Conservation (phyloP, 2,329 filamentous ascomycete genomes). For the Pseudonectria buxi region DNA sequence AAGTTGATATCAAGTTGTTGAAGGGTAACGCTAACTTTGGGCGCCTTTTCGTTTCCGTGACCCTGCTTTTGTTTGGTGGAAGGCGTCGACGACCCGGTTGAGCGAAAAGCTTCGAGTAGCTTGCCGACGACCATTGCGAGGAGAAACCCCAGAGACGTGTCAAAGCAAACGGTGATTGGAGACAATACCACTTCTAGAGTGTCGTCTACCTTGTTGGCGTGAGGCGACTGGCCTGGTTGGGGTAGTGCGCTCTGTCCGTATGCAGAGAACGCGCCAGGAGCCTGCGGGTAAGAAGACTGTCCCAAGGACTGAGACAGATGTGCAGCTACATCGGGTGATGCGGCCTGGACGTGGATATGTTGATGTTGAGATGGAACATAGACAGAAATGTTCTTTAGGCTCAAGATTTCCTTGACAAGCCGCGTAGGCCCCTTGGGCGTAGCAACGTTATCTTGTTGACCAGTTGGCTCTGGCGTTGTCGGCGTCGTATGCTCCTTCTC, state of each 20-base stretch:
- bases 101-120: slow-evolving; percentile 39
- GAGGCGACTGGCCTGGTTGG: slow-evolving; percentile 2
- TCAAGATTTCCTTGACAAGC: slow-evolving; percentile 50
- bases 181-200: slow-evolving; percentile 44
- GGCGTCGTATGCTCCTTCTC: slow-evolving; percentile 10
- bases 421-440: slow-evolving; percentile 48
- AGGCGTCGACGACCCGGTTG: slow-evolving; percentile 7
- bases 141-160: slow-evolving; percentile 50
- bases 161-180: slow-evolving; percentile 46
- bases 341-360: slow-evolving; percentile 31
- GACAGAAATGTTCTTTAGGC: slow-evolving; percentile 43
- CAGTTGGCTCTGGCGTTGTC: slow-evolving; percentile 4
- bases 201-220: slow-evolving; percentile 10
- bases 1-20: slow-evolving; percentile 49
- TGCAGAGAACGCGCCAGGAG: slow-evolving; percentile 57
- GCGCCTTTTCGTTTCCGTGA: slow-evolving; percentile 12
- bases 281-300: slow-evolving; percentile 39
- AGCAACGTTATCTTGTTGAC: slow-evolving; percentile 33
- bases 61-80: slow-evolving; percentile 7
- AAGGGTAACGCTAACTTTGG: slow-evolving; percentile 38
- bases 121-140: slow-evolving; percentile 45
- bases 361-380: slow-evolving; percentile 47
- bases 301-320: slow-evolving; percentile 26
- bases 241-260: slow-evolving; percentile 19
- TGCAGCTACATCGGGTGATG: slow-evolving; percentile 20